Conservation (phyloP, 306 rosid species). For the Quercus mongolica region DNA sequence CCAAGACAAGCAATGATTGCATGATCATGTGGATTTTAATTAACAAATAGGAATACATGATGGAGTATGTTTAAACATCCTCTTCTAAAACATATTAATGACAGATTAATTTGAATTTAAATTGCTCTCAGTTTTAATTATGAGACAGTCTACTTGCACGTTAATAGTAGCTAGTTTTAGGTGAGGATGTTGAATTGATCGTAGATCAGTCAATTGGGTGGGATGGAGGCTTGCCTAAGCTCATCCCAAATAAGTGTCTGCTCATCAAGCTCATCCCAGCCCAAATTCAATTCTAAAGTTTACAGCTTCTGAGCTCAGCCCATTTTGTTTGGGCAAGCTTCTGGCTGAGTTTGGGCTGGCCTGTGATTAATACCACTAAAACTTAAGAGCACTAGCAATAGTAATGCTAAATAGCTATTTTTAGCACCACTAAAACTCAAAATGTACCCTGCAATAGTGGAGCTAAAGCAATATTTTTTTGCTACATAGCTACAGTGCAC, state of each 20-base stretch:
- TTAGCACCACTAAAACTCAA: too few species aligned
- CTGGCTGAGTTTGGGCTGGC: neutral
- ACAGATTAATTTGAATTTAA: neutral
- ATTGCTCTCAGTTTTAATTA: neutral
- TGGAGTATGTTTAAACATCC: neutral
- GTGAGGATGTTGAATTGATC: neutral
- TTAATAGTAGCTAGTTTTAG: neutral
- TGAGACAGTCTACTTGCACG: neutral
- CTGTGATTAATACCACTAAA: neutral
- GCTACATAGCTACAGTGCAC: too few species aligned
- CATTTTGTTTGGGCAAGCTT: neutral
- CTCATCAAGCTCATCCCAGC: neutral
- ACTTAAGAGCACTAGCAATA: too few species aligned
- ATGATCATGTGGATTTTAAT: neutral
- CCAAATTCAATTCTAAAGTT: neutral
- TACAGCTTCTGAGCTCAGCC: neutral
- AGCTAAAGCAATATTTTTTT: too few species aligned
- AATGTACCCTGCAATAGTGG: too few species aligned
- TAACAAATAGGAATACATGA: neutral
- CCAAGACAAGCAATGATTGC: neutral
- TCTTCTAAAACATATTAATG: neutral
- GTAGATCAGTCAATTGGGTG: neutral
- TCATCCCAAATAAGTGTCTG: neutral
- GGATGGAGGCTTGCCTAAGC: neutral
- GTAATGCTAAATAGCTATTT: too few species aligned